Base-by-base conservation (phyloP, 306 rosid species). In the Ormosia emarginata region DNA sequence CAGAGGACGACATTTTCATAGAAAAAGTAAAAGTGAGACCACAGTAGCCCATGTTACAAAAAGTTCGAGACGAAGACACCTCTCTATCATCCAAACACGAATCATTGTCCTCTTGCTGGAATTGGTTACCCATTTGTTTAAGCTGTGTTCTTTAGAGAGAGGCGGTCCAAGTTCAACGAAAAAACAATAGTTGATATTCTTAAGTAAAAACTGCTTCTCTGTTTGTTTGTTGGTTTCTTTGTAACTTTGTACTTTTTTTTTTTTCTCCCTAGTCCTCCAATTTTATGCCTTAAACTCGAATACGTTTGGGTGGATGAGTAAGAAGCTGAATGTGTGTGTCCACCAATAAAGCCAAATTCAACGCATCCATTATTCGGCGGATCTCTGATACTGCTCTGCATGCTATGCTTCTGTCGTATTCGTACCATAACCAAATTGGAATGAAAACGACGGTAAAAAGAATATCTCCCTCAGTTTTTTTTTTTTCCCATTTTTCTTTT, bases 101-200 rank as follows among this genome's bases (percentile, higher is more conserved):
- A 85, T 80, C 61, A 75, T 80, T 85, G 85, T 80, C 85, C 79
- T 81, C 59, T 85, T 80, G 61, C 84, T 29, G 41, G 40, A 72
- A 53, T 65, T 62, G 70, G 41, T 58, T 46, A 14, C 75, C 40
- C 71, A 64, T 63, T 84, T 72, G 30, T 71, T 64, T 63, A 65
- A 64, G 58, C 11, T 63, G 8, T 7, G n/a, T 43, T 46, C 17
- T 34, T 11, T 6, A 58, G 32, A 78, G 55, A 12, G 74, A 49
- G 59, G 68, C 58, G 78, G 63, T 49, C 79, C 82, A 74, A 32
- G 71, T 55, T 71, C 64, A 78, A 41, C 33, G 49, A 10, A 34
- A 17, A 55, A 39, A 17, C 68, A 67, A 59, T 74, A 32, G 43
- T 79, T 67, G 47, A 74, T 68, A 57, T 78, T 52, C 14, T 18